Conservation (phyloP, 768 basidiomycete species). For the Leccinum disarticulatum region DNA sequence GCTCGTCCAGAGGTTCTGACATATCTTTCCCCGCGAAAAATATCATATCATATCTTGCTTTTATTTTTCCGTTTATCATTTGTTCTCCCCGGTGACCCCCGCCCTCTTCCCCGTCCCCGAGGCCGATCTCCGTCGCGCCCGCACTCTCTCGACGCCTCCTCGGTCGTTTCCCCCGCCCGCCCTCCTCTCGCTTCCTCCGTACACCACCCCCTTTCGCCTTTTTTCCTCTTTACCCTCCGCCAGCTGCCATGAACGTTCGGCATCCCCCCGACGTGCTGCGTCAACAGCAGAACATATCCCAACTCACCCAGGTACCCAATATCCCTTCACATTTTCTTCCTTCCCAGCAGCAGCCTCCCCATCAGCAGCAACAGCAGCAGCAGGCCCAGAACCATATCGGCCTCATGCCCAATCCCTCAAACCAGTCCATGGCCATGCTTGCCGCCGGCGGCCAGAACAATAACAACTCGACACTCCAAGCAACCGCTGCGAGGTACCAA, state of each 20-base stretch:
- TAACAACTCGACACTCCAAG: constrained; percentile 24
- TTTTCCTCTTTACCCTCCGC: neutral
- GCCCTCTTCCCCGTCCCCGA: constrained; percentile 1
- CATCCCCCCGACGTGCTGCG: constrained; percentile 46
- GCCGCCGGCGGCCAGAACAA: constrained; percentile 28
- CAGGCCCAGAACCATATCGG: constrained; percentile 36
- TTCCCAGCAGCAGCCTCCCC: constrained; percentile 38
- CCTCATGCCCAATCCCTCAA: constrained; percentile 36
- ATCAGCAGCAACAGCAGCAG: constrained; percentile 37
- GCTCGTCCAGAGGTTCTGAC: constrained; percentile 27
- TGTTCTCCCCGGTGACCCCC: constrained; percentile 5
- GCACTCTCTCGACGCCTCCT: constrained; percentile 4
- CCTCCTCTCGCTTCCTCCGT: constrained; percentile 1
- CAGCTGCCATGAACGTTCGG: constrained; percentile 48
- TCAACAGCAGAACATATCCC: constrained; percentile 39
- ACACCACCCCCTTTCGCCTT: neutral
- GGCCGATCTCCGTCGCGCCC: constrained; percentile 22
- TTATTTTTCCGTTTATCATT: constrained; percentile 19
- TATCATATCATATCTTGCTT: constrained; percentile 32
- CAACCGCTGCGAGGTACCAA: constrained; percentile 25
- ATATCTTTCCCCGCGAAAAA: constrained; percentile 28
- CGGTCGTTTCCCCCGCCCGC: constrained; percentile 11
- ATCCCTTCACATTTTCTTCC: constrained; percentile 35
- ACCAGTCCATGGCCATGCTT: constrained; percentile 42
- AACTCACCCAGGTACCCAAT: constrained; percentile 40